Evolutionary conservation across 306 rosid genomes (phyloP), one percentile per base, ranked within the genome.

Genomic region (Sicyos edulis): DNA sequence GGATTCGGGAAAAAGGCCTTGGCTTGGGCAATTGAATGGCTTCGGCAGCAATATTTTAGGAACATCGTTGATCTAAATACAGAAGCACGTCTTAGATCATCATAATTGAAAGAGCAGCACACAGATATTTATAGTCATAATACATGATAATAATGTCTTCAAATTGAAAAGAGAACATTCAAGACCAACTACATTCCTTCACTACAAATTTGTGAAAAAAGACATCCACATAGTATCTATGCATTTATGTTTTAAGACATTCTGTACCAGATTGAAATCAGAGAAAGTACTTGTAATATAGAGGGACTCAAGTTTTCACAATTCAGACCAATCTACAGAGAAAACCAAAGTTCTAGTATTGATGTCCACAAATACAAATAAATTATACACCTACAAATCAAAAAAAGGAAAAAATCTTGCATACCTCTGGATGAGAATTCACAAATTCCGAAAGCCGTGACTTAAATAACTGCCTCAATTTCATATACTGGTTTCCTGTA

Each of bases 31-130:
- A 68, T 71, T 82, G 88, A 90, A 91, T 71, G 92, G 93, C 72
- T 81, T 88, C 0, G 99, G 99, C 83, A 93, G 75, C 19, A 15
- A 34, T 66, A 62, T 92, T 80, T 80, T 87, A 19, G 99, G 99
- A 78, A 93, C 77, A 77, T 88, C 96, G 73, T 74, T 76, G 76
- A 62, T 87, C 99, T 91, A 47, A n/a, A 85, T 13, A 44, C 21
- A 75, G 55, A 73, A 74, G 21, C 34, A 50, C 47, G 9, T 15
- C 65, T 81, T 54, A 80, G 80, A 73, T 51, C 22, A 78, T 26
- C 74, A 58, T 24, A 45, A 66, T 45, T 5, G 24, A 74, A 64
- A 37, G 59, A 1, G 7, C 13, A 8, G 32, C 57, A 49, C 17
- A 69, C 21, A 22, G 54, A 72, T 16, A 54, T 1, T 20, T n/a